Evolutionary conservation across 805 yeast genomes (phyloP).

Genomic region (Myxozyma monticola): DNA sequence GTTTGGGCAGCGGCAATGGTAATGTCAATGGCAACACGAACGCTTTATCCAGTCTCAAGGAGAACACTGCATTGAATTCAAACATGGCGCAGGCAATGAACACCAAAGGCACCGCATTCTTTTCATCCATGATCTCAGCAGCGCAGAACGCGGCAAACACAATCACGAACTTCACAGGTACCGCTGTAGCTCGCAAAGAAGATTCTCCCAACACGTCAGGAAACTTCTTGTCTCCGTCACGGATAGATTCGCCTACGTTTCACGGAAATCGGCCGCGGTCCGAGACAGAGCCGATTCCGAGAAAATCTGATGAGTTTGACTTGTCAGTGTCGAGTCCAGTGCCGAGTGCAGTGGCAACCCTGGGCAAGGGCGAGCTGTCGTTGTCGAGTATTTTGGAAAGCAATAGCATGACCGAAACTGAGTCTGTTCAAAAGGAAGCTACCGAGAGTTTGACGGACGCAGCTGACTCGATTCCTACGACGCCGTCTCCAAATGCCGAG

Average conservation of each 20-base stretch:
- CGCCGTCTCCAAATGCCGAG: constrained; percentile 52
- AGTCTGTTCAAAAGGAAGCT: not conserved
- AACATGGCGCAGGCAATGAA: not conserved
- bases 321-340: constrained; percentile 13
- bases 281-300: constrained; percentile 24
- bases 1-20: too few relatives aligned
- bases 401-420: not conserved
- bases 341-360: constrained; percentile 34
- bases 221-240: not conserved
- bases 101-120: constrained; percentile 4
- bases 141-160: constrained; percentile 39
- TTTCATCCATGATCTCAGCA: constrained; percentile 32
- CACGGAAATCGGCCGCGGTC: constrained; percentile 14
- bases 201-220: not conserved
- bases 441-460: not conserved
- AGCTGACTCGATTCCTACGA: constrained; percentile 59
- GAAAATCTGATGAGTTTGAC: constrained; percentile 17
- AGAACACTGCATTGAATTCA: too few relatives aligned
- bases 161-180: constrained; percentile 31
- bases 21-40: too few relatives aligned
- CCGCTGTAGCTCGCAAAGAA: constrained; percentile 1
- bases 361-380: constrained; percentile 40
- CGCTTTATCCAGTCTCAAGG: too few relatives aligned
- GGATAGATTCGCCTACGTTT: not conserved
- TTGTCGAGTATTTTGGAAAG: constrained; percentile 22